phyloP scores from a whole-genome alignment of 2,329 filamentous ascomycete genomes.

The Fusarium mangiferae region DNA sequence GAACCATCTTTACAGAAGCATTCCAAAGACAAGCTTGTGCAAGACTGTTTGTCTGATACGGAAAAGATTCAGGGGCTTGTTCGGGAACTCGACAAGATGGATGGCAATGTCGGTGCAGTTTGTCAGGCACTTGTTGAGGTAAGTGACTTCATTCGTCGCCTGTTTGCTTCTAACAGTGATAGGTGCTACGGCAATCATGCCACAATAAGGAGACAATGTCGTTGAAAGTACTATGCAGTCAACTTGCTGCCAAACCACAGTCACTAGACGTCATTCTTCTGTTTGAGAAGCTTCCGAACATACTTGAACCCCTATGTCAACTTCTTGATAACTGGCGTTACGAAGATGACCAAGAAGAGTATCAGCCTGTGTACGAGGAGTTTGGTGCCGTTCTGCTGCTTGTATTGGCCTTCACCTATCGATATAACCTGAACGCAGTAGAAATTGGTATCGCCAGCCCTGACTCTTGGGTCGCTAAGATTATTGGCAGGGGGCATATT shows the following conservation, averaged over 20 bases:
- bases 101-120: constrained; percentile 90
- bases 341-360: constrained; percentile 85
- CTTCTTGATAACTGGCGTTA: constrained; percentile 83
- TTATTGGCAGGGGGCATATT: constrained; percentile 69
- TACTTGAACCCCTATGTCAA: constrained; percentile 78
- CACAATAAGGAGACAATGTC: constrained; percentile 81
- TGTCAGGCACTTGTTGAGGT: constrained; percentile 81
- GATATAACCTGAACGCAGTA: constrained; percentile 72
- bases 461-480: constrained; percentile 75
- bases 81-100: constrained; percentile 85
- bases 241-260: constrained; percentile 77
- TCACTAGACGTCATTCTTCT: constrained; percentile 80
- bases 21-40: constrained; percentile 79
- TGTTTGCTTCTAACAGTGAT: neutral
- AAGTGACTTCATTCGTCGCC: constrained; percentile 31
- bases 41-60: constrained; percentile 80
- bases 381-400: constrained; percentile 82
- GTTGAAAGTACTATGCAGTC: constrained; percentile 78
- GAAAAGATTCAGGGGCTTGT: constrained; percentile 81
- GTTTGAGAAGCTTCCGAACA: constrained; percentile 75
- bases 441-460: constrained; percentile 70
- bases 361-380: constrained; percentile 87
- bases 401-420: constrained; percentile 78
- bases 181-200: constrained; percentile 77
- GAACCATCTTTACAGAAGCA: constrained; percentile 79